phyloP scores from a whole-genome alignment of 192 early-diverging fungal genomes.

The Geosiphon pyriformis region DNA sequence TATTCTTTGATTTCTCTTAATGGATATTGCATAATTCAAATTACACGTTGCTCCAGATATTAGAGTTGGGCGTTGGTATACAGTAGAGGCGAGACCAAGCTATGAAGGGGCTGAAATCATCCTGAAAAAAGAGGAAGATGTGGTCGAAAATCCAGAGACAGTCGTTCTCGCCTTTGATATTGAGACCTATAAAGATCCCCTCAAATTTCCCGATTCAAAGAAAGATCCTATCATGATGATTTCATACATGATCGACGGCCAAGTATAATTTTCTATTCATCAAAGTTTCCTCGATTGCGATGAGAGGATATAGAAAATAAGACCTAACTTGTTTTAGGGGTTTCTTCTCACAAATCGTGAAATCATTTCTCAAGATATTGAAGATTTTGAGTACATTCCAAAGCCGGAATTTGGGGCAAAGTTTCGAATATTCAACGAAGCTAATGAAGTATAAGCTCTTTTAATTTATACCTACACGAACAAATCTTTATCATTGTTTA shows the following conservation, averaged over 20 bases:
- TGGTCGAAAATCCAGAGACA: slow-evolving; percentile 90
- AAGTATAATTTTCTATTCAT: slow-evolving; percentile 43
- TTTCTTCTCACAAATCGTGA: slow-evolving; percentile 97
- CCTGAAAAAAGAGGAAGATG: slow-evolving; percentile 64
- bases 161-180: slow-evolving; percentile 96
- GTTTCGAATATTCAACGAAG: slow-evolving; percentile 95
- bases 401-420: slow-evolving; percentile 93
- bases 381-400: slow-evolving; percentile 96
- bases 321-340: too few species aligned
- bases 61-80: slow-evolving; percentile 95
- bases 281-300: too few species aligned
- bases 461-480: too few species aligned
- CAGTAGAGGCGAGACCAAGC: slow-evolving; percentile 51
- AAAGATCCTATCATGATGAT: slow-evolving; percentile 99
- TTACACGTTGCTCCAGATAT: too few species aligned
- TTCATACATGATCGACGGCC: slow-evolving; percentile 99
- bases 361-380: slow-evolving; percentile 92
- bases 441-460: slow-evolving; percentile 77
- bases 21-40: background rate
- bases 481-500: too few species aligned
- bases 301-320: too few species aligned
- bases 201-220: slow-evolving; percentile 92
- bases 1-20: too few species aligned
- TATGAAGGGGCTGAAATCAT: slow-evolving; percentile 50
- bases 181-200: slow-evolving; percentile 94